These are phyloP conservation scores for Boechera divaricarpa DNA, from an alignment of 345 rosid species.

Conservation along the genomic window DNA sequence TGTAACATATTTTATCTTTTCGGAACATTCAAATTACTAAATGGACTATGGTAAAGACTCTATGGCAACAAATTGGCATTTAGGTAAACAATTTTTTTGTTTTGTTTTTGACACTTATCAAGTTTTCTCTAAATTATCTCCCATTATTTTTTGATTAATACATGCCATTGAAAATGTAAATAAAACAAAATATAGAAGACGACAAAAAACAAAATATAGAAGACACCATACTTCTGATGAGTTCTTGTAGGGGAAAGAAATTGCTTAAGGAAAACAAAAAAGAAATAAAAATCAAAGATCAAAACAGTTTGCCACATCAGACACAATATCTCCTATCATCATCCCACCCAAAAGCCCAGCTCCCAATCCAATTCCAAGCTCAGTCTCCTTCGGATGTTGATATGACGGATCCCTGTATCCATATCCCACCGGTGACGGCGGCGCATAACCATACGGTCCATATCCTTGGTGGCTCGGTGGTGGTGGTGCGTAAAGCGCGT, in stretches of 20 bases:
- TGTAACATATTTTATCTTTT: too few species aligned
- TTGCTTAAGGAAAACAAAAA: neutral
- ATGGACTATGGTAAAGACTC: too few species aligned
- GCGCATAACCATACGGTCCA: constrained; percentile 15
- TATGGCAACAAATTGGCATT: too few species aligned
- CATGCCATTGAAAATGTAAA: too few species aligned
- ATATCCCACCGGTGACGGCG: constrained; percentile 38
- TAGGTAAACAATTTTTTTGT: too few species aligned
- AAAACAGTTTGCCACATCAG: constrained; percentile 53
- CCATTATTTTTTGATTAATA: too few species aligned
- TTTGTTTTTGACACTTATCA: too few species aligned
- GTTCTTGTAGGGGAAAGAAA: neutral
- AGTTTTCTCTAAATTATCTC: too few species aligned
- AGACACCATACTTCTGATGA: neutral
- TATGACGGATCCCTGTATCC: constrained; percentile 45
- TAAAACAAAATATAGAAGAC: too few species aligned
- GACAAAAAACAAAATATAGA: neutral
- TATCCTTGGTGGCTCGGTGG: neutral
- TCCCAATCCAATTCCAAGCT: constrained; percentile 57
- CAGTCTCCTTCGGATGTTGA: constrained; percentile 49
- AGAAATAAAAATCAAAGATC: constrained; percentile 17
- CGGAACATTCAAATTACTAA: too few species aligned
- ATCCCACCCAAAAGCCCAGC: constrained; percentile 75
- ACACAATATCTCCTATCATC: constrained; percentile 67
- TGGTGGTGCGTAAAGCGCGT: neutral